These are phyloP conservation scores for Apiospora malaysiana DNA, from an alignment of 2,329 filamentous ascomycete genomes.

Conservation along the genomic window DNA sequence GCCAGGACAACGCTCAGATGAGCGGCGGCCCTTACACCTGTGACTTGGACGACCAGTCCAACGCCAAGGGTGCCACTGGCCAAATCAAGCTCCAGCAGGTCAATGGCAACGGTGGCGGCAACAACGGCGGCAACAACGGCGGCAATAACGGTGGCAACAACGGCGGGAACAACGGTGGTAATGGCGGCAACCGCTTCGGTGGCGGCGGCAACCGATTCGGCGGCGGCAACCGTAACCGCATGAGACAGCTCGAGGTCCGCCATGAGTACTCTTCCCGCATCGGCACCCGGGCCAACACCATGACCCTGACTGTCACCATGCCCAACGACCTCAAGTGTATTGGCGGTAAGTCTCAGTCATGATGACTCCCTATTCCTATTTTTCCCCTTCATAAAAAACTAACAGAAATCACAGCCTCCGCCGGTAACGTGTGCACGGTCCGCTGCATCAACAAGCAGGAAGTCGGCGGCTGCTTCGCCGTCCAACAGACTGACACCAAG, in stretches of 20 bases:
- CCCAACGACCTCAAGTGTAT: slow-evolving; percentile 16
- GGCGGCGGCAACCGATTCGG: slow-evolving; percentile 1
- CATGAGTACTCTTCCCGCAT: slow-evolving; percentile 11
- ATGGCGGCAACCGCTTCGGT: neutral
- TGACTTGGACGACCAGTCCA: slow-evolving; percentile 13
- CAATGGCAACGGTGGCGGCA: neutral
- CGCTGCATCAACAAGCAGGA: slow-evolving; percentile 45
- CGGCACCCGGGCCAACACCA: slow-evolving; percentile 3
- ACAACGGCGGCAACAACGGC: neutral
- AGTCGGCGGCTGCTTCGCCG: slow-evolving; percentile 46
- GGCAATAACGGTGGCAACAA: neutral
- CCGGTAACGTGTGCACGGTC: slow-evolving; percentile 48
- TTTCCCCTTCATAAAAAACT: too few species aligned
- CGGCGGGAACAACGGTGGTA: neutral
- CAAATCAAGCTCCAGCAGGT: slow-evolving; percentile 11
- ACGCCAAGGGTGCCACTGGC: slow-evolving; percentile 16
- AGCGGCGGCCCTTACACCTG: slow-evolving; percentile 44
- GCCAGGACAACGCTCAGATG: slow-evolving; percentile 44
- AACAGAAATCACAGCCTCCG: slow-evolving; percentile 34
- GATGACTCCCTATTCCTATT: too few species aligned
- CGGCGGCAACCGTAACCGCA: neutral
- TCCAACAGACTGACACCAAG: slow-evolving; percentile 47
- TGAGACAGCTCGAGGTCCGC: slow-evolving; percentile 7
- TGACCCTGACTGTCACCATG: slow-evolving; percentile 19
- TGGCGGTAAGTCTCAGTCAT: too few species aligned